A percentile compares a stretch with the other conserved stretches of the same genome.
phyloP scores from a whole-genome alignment of 202 grass and related monocot species.

The Carex sylvatica region DNA sequence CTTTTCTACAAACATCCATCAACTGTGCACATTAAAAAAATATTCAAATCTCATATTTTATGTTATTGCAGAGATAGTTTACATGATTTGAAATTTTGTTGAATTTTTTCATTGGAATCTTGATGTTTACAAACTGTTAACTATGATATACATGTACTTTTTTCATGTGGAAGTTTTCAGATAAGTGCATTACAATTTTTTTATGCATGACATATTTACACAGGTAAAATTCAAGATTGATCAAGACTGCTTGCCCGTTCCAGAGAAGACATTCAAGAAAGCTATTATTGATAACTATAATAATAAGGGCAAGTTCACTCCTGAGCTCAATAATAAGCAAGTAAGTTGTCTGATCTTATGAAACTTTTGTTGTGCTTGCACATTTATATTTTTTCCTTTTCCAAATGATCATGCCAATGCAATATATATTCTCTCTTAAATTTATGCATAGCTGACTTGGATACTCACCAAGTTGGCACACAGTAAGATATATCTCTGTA shows the following conservation, averaged over 20 bases:
- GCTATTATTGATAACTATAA: conserved; percentile 88
- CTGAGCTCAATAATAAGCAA: conserved; percentile 66
- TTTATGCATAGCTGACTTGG: not conserved
- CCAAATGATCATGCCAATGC: not conserved
- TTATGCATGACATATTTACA: conserved; percentile 15
- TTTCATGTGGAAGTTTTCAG: not conserved
- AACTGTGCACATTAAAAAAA: too few relatives aligned
- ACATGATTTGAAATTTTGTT: not conserved
- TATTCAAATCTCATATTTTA: not conserved
- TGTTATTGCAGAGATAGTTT: not conserved
- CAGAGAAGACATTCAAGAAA: conserved; percentile 67
- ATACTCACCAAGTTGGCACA: not conserved
- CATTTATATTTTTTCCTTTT: not conserved
- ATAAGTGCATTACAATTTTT: not conserved
- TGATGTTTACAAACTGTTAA: not conserved
- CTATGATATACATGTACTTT: not conserved
- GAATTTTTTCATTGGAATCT: not conserved
- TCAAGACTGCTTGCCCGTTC: conserved; percentile 72
- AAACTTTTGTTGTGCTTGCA: conserved; percentile 10
- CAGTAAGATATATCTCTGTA: not conserved
- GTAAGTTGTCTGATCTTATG: conserved; percentile 28
- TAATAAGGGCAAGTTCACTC: conserved; percentile 64
- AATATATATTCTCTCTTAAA: not conserved
- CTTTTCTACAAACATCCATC: too few relatives aligned
- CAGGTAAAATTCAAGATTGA: conserved; percentile 96